Conservation (phyloP, 1,284 basidiomycete species). For the Ustilago cynodontis region DNA sequence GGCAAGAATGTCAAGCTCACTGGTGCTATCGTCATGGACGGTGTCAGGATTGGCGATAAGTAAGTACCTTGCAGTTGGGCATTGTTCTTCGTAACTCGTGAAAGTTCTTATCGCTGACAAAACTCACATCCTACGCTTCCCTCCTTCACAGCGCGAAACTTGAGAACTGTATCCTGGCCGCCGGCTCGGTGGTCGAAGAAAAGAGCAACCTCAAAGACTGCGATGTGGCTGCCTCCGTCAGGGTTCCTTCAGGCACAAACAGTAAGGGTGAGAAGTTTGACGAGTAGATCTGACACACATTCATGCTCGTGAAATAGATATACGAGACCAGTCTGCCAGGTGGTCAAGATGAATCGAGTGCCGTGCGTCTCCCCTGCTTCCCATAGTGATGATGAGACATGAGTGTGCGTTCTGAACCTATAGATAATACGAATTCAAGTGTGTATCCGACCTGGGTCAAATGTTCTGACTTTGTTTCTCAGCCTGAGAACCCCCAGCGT, state of each 20-base stretch:
- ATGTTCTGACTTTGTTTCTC: no score
- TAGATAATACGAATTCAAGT: no score
- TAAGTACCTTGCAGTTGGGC: conserved; percentile 70
- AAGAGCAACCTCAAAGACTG: conserved; percentile 84
- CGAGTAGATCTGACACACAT: conserved; percentile 14
- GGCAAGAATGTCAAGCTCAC: conserved; percentile 86
- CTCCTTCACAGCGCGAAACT: conserved; percentile 79
- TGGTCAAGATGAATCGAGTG: no score
- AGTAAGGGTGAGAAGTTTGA: conserved; percentile 64
- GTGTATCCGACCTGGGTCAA: no score
- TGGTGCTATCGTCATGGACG: conserved; percentile 89
- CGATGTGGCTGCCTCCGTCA: conserved; percentile 88
- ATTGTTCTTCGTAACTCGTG: not conserved
- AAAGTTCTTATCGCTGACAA: conserved; percentile 1
- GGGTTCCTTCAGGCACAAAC: conserved; percentile 73
- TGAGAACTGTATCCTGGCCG: conserved; percentile 88
- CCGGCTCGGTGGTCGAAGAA: conserved; percentile 82
- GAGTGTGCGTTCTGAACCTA: no score
- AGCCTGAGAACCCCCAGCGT: no score
- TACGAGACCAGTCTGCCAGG: no score
- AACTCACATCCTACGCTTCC: conserved; percentile 6
- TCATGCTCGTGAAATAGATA: no score
- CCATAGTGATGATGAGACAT: no score
- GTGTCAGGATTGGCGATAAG: conserved; percentile 88
- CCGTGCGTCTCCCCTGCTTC: no score